phyloP scores from a whole-genome alignment of 768 basidiomycete species.

The Boletellus emodensis region DNA sequence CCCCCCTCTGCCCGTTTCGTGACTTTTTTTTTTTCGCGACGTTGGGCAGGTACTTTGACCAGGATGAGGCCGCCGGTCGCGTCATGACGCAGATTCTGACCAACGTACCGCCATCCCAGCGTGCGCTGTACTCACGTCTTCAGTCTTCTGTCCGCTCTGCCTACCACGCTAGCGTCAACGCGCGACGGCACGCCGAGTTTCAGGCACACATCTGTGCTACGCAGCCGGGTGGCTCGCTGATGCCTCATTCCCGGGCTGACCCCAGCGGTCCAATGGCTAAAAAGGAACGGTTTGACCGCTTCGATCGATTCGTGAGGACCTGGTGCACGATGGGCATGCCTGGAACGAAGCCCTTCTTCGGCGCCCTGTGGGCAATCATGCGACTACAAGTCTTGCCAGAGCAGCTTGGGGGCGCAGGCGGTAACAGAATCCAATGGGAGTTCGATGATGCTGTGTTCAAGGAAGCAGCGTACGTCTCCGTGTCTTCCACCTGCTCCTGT shows the following conservation, averaged over 20 bases:
- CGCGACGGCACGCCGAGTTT: constrained; percentile 76
- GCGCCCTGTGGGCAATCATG: constrained; percentile 68
- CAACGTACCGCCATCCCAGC: constrained; percentile 75
- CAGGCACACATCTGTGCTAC: constrained; percentile 79
- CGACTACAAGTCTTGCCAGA: constrained; percentile 78
- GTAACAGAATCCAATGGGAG: constrained; percentile 77
- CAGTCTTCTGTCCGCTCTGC: constrained; percentile 84
- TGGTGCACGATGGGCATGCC: constrained; percentile 89
- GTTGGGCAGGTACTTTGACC: constrained; percentile 69
- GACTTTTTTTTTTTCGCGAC: constrained; percentile 4
- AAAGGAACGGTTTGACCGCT: constrained; percentile 73
- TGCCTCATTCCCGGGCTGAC: constrained; percentile 67
- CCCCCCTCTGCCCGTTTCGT: not conserved
- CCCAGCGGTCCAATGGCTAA: constrained; percentile 59
- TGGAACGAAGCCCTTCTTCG: constrained; percentile 80
- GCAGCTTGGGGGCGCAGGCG: constrained; percentile 76
- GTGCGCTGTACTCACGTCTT: constrained; percentile 80
- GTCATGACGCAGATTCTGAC: constrained; percentile 81
- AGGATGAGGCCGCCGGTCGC: constrained; percentile 74
- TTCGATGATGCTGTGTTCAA: constrained; percentile 93
- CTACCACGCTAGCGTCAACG: constrained; percentile 77
- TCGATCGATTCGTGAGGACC: constrained; percentile 68
- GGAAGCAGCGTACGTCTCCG: constrained; percentile 77
- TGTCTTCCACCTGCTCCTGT: constrained; percentile 4
- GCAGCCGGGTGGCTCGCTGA: constrained; percentile 73